A percentile compares a stretch with the other conserved stretches of the same genome.
phyloP scores from a whole-genome alignment of 495 filamentous ascomycete species.

The Pseudevernia furfuracea region DNA sequence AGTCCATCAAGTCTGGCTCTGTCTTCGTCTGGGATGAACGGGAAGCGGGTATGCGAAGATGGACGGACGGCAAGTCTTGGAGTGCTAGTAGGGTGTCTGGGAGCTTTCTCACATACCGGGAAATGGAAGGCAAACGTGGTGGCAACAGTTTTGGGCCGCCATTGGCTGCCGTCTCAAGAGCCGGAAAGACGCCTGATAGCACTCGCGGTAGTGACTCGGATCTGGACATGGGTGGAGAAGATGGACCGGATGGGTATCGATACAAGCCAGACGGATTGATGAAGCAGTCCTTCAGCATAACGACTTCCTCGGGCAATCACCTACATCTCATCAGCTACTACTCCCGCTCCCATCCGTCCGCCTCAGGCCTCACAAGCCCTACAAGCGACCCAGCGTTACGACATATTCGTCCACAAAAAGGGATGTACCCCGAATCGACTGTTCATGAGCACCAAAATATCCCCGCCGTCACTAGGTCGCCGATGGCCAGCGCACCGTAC shows the following conservation, averaged over 20 bases:
- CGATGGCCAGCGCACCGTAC: slow-evolving; percentile 51
- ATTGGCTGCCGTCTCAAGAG: slow-evolving; percentile 42
- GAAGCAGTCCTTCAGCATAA: slow-evolving; percentile 99
- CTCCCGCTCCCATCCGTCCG: slow-evolving; percentile 62
- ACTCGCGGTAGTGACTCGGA: slow-evolving; percentile 73
- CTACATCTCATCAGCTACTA: slow-evolving; percentile 97
- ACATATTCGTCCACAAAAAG: slow-evolving; percentile 76
- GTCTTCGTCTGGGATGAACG: slow-evolving; percentile 99
- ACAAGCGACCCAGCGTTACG: slow-evolving; percentile 72
- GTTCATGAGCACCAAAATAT: slow-evolving; percentile 72
- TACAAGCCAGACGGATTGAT: slow-evolving; percentile 96
- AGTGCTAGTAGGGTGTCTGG: slow-evolving; percentile 95
- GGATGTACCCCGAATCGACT: slow-evolving; percentile 96
- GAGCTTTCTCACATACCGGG: slow-evolving; percentile 93
- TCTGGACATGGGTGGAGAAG: slow-evolving; percentile 59
- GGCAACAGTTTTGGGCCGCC: slow-evolving; percentile 51
- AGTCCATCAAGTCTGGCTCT: slow-evolving; percentile 87
- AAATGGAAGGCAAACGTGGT: slow-evolving; percentile 96
- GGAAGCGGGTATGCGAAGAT: slow-evolving; percentile 95
- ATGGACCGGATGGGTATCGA: slow-evolving; percentile 89
- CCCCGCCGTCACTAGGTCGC: slow-evolving; percentile 54
- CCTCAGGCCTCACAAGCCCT: slow-evolving; percentile 65
- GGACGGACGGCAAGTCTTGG: slow-evolving; percentile 99
- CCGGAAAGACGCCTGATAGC: slow-evolving; percentile 75
- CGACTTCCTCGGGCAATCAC: slow-evolving; percentile 80